Conservation (phyloP, 164 flowering plant species). For the Protea cynaroides region DNA sequence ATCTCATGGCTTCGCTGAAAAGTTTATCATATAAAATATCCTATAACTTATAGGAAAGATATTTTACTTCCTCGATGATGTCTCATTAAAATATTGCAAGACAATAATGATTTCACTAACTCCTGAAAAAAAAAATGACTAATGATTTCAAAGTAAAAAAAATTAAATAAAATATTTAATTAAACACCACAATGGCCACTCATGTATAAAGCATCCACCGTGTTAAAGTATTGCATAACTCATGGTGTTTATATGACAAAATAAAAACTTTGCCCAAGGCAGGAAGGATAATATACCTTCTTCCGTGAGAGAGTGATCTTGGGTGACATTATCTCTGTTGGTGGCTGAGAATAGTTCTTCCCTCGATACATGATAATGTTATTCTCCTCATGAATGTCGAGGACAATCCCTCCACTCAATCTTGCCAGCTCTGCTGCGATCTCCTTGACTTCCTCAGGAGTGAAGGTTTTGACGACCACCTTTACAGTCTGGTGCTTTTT, state of each 20-base stretch:
- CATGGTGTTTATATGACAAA: background rate
- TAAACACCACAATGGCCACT: no score
- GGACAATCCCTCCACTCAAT: constrained; percentile 93
- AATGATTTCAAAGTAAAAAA: no score
- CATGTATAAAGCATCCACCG: no score
- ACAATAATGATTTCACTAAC: no score
- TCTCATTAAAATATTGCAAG: no score
- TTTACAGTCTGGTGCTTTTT: constrained; percentile 91
- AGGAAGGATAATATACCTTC: constrained; percentile 42
- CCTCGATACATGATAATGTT: constrained; percentile 97
- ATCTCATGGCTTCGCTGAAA: no score
- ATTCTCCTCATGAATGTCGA: constrained; percentile 76
- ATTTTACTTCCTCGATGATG: no score
- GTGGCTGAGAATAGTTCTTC: constrained; percentile 94
- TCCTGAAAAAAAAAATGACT: no score
- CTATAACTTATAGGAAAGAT: no score
- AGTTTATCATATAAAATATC: no score
- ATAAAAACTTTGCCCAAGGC: background rate
- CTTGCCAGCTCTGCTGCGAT: constrained; percentile 86
- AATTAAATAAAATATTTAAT: no score
- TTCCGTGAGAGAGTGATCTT: constrained; percentile 69
- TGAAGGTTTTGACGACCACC: constrained; percentile 81
- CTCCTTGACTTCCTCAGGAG: constrained; percentile 85
- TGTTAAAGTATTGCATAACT: no score
- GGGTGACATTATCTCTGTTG: constrained; percentile 98